phyloP scores from a whole-genome alignment of 169 alveolate species.

The Blepharisma undulans region DNA sequence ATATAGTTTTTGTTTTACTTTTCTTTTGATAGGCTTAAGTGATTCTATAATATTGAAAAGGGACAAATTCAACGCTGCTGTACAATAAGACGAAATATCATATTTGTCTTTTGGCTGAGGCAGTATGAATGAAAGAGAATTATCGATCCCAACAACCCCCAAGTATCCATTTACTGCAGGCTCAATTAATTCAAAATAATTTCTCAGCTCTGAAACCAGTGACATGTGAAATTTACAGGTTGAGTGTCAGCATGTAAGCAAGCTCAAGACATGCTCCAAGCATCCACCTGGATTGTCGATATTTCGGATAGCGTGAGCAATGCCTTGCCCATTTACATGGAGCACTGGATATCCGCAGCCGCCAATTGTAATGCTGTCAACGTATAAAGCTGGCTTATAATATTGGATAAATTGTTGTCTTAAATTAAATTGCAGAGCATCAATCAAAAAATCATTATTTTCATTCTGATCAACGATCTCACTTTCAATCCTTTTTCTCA shows the following conservation, averaged over 20 bases:
- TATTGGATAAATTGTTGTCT: background rate
- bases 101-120: background rate
- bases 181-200: too few relatives aligned
- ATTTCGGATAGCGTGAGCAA: background rate
- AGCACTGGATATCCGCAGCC: background rate
- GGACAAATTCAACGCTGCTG: background rate
- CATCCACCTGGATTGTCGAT: background rate
- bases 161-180: background rate
- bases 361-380: background rate
- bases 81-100: background rate
- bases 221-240: background rate
- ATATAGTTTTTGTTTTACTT: background rate
- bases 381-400: background rate
- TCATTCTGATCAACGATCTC: background rate
- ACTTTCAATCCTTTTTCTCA: background rate
- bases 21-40: too few relatives aligned
- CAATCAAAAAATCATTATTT: too few relatives aligned
- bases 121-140: background rate
- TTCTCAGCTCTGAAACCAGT: background rate
- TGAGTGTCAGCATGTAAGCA: background rate
- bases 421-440: too few relatives aligned
- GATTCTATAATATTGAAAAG: background rate
- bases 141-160: background rate
- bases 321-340: background rate
- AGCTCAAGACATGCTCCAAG: background rate